Evolutionary conservation across 2,329 filamentous ascomycete species (phyloP), one percentile per base, ranked within the genome.

Genomic region (Diaporthe australafricana): DNA sequence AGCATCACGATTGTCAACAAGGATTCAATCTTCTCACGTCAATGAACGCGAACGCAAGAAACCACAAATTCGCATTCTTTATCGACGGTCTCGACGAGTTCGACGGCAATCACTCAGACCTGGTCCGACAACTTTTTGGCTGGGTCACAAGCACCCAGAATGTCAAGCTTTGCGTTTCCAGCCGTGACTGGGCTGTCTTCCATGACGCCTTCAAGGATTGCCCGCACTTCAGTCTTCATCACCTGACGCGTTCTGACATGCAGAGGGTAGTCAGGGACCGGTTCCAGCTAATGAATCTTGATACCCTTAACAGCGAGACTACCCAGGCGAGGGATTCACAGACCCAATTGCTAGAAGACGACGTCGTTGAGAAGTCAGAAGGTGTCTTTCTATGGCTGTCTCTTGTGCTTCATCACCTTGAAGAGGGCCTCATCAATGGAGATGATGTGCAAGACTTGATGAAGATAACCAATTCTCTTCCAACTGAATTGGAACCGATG

Each of bases 31-130:
- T 55, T 22, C 30, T 55, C 30, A 55, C 52, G 9, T 55, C 52
- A 16, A 55, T 35, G 9, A 55, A 35, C 22, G 4, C 20, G 12
- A 22, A 22, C 30, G 12, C 2, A 2, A 55, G 9, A 8, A 55
- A 22, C 17, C 25, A 48, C 22, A 63, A 63, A 12, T 63, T 63
- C 11, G 57, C 27, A n/a, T 48, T 63, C 40, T 63, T 63, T 16
- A 6, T 63, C 7, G 57, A 63, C 25, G 57, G 57, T 20, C 57
- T 63, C 22, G 57, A 63, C 42, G 57, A 63, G 27, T 63, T 63
- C 25, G 40, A 63, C 5, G 40, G 42, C 3, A 63, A 63, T 20
- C 40, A 63, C 40, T 32, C 57, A 47, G 38, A 48, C 11, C 40
- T 63, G 1, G 25, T 47, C 38, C 27, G 40, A 2, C 57, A 47